Evolutionary conservation across 2,329 filamentous ascomycete species (phyloP), one percentile per base, ranked within the genome.

Genomic region (Fonsecaea multimorphosa): DNA sequence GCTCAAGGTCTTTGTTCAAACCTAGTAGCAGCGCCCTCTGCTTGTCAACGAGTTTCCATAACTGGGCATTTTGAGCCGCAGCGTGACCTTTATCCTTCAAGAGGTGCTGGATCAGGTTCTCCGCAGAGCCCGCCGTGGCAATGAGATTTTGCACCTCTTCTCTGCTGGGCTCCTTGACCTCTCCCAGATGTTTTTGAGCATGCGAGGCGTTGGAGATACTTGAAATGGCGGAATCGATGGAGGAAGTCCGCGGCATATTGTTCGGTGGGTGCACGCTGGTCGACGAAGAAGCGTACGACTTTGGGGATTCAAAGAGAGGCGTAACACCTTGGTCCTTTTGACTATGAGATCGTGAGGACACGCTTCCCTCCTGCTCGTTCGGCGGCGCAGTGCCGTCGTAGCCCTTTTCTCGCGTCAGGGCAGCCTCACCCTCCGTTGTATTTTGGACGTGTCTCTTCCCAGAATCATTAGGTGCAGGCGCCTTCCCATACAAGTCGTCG

Each of bases 41-140:
- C 81, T 99, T 98, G 77, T 98, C 94, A 57, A 99, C 93, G 54
- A 99, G 81, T 58, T 93, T 89, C 95, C 95, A 99, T 73, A 99
- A 81, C 76, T 99, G 94, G 19, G 89, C 84, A 76, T 98, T 98
- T 75, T 98, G 95, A 71, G 92, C 90, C 4, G 91, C 87, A 61
- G 93, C 91, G 56, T 92, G 91, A 69, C 94, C 88, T 77, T 97
- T 98, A 76, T 99, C 95, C 76, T 91, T 96, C 69, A 97, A 81
- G 57, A 99, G 81, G 73, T 95, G 92, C 72, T 92, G 87, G 66
- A 99, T 92, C 4, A 96, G 90, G 5, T 91, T 91, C 76, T 99
- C 94, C 16, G 93, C 85, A 59, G 92, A 96, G 58, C 94, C 95
- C 29, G 93, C 93, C 34, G 92, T 87, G 73, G 90, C 87, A 70